Percentiles rank a stretch among this genome's conserved stretches.
Evolutionary conservation across 306 rosid species (phyloP).

Genomic region (Spatholobus suberectus): DNA sequence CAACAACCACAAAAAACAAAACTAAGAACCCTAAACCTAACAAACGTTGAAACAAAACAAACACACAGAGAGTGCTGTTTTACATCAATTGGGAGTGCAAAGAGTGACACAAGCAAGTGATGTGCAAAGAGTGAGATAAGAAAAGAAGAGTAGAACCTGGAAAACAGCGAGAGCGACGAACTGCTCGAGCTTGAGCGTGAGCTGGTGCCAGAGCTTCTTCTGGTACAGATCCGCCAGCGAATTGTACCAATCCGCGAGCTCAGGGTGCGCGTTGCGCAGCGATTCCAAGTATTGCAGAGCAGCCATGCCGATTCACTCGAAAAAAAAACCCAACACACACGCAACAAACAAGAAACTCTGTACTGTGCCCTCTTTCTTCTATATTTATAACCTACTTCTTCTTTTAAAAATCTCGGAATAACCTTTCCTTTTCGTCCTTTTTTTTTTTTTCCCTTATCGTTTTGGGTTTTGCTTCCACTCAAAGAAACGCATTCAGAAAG

Average conservation of each 20-base stretch:
- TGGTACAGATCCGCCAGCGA: slow-evolving; percentile 98
- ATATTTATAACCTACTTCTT: slow-evolving; percentile 35
- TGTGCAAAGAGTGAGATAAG: neutral
- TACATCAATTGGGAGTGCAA: neutral
- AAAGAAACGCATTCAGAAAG: slow-evolving; percentile 54
- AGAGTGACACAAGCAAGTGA: neutral
- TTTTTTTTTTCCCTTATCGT: neutral
- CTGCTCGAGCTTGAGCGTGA: slow-evolving; percentile 97
- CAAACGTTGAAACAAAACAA: neutral
- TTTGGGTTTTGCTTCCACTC: slow-evolving; percentile 49
- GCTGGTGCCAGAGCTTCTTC: slow-evolving; percentile 99
- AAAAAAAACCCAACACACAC: neutral
- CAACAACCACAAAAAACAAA: neutral
- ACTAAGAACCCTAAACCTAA: slow-evolving; percentile 59
- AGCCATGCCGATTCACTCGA: slow-evolving; percentile 64
- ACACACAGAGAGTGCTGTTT: neutral
- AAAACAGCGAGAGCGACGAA: slow-evolving; percentile 89
- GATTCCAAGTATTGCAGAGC: slow-evolving; percentile 95
- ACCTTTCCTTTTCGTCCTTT: too few species aligned
- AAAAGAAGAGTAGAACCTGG: slow-evolving; percentile 60
- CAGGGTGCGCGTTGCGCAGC: slow-evolving; percentile 87
- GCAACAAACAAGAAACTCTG: neutral
- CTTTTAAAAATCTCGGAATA: neutral
- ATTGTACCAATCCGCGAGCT: slow-evolving; percentile 89
- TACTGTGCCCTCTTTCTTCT: neutral